Evolutionary conservation across 768 basidiomycete species (phyloP).

Genomic region (Infundibulicybe gibba): DNA sequence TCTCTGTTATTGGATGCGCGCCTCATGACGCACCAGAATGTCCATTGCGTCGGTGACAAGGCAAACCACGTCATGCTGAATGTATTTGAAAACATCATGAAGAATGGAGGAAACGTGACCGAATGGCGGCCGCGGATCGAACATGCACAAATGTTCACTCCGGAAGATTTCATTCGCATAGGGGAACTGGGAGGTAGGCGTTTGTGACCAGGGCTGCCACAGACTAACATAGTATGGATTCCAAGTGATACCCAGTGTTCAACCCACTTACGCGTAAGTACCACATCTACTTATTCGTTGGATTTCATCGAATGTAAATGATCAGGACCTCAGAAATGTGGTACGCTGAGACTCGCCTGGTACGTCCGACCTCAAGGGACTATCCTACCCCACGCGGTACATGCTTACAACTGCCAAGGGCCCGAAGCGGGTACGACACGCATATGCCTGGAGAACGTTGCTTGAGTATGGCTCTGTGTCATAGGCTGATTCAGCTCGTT

Average conservation of each 20-base stretch:
- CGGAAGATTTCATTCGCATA: conserved; percentile 63
- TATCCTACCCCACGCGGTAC: too few relatives aligned
- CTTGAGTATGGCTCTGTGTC: conserved; percentile 28
- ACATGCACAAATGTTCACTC: conserved; percentile 86
- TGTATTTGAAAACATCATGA: conserved; percentile 69
- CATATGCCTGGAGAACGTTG: conserved; percentile 86
- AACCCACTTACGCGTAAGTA: conserved; percentile 86
- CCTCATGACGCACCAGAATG: conserved; percentile 49
- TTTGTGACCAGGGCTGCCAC: background rate
- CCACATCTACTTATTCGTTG: background rate
- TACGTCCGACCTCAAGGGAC: conserved; percentile 19
- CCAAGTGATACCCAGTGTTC: conserved; percentile 85
- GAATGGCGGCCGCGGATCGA: conserved; percentile 79
- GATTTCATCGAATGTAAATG: background rate
- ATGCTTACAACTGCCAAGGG: conserved; percentile 44
- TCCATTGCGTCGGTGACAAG: conserved; percentile 86
- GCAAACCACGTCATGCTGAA: conserved; percentile 83
- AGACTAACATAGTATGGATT: background rate
- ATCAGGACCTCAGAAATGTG: conserved; percentile 86
- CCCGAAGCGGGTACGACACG: conserved; percentile 74
- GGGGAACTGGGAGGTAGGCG: conserved; percentile 69
- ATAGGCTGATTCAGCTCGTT: background rate
- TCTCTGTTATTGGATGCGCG: background rate
- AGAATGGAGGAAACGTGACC: conserved; percentile 31
- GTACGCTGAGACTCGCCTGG: conserved; percentile 83